Conservation (phyloP, 1,284 basidiomycete genomes). For the Microbotryum silenes-acaulis region DNA sequence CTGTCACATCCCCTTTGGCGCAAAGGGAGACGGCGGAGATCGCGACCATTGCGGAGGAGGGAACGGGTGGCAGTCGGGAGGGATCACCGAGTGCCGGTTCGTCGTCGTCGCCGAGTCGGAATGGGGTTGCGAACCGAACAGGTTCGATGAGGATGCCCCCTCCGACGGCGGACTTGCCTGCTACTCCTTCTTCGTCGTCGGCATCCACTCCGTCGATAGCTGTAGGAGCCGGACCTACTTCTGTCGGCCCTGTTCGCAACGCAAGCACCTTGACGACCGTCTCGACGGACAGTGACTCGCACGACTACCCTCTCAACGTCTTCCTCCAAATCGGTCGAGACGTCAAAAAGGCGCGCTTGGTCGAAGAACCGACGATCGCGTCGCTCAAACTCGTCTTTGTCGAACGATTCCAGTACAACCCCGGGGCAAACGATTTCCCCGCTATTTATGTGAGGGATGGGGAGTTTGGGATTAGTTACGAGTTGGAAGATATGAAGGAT, state of each 20-base stretch:
- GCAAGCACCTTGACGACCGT: background rate
- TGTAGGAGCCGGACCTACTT: too few species aligned
- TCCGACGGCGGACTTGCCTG: too few species aligned
- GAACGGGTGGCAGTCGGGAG: too few species aligned
- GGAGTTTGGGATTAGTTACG: conserved; percentile 84
- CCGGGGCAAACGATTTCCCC: conserved; percentile 79
- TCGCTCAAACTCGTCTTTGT: conserved; percentile 80
- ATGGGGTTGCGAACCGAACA: too few species aligned
- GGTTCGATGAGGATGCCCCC: too few species aligned
- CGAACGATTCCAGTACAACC: conserved; percentile 90
- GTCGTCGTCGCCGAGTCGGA: too few species aligned
- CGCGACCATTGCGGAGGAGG: too few species aligned
- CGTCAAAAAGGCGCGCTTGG: conserved; percentile 76
- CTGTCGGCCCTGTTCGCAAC: background rate
- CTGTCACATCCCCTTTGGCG: too few species aligned
- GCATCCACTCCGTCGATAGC: too few species aligned
- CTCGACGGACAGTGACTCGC: background rate
- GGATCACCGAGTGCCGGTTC: too few species aligned
- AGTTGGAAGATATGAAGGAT: conserved; percentile 91
- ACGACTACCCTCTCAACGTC: conserved; percentile 51
- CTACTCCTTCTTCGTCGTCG: too few species aligned
- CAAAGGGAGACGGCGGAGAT: too few species aligned
- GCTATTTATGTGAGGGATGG: conserved; percentile 91
- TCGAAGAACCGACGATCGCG: conserved; percentile 54
- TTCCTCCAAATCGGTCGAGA: conserved; percentile 88